These are phyloP conservation scores for Suillus brevipes DNA, from an alignment of 768 basidiomycete species.

Conservation along the genomic window DNA sequence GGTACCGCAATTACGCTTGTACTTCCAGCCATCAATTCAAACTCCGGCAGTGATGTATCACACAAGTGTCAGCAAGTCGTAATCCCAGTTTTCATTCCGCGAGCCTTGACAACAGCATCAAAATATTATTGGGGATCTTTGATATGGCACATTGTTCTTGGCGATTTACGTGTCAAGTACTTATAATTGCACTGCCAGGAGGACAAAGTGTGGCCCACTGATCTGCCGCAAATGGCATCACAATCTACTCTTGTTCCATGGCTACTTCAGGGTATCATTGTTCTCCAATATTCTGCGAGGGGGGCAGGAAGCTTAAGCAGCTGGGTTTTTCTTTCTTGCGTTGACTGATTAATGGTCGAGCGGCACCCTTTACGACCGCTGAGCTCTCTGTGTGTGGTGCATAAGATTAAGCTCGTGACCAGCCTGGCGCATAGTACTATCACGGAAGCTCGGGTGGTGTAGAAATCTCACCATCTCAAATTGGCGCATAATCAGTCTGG, in stretches of 20 bases:
- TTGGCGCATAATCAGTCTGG: too few relatives aligned
- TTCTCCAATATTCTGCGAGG: not conserved
- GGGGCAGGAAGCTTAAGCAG: not conserved
- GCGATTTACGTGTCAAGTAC: not conserved
- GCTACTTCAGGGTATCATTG: not conserved
- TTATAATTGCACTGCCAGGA: not conserved
- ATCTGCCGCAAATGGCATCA: not conserved
- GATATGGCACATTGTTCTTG: not conserved
- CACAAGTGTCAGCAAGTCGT: not conserved
- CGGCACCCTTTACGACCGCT: not conserved
- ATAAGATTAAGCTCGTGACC: too few relatives aligned
- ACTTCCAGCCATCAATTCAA: not conserved
- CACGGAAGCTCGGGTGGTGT: too few relatives aligned
- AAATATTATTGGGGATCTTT: not conserved
- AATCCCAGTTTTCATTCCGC: not conserved
- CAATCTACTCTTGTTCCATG: not conserved
- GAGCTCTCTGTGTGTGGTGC: too few relatives aligned
- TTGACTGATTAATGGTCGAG: too few relatives aligned
- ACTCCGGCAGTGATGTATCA: not conserved
- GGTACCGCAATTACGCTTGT: not conserved
- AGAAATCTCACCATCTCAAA: too few relatives aligned
- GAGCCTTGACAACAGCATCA: not conserved
- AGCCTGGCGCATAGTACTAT: too few relatives aligned
- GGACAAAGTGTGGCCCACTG: too few relatives aligned
- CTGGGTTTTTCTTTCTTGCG: not conserved